Evolutionary conservation across 1,139 yeast genomes (phyloP).

Genomic region (Schwanniomyces etchellsii): DNA sequence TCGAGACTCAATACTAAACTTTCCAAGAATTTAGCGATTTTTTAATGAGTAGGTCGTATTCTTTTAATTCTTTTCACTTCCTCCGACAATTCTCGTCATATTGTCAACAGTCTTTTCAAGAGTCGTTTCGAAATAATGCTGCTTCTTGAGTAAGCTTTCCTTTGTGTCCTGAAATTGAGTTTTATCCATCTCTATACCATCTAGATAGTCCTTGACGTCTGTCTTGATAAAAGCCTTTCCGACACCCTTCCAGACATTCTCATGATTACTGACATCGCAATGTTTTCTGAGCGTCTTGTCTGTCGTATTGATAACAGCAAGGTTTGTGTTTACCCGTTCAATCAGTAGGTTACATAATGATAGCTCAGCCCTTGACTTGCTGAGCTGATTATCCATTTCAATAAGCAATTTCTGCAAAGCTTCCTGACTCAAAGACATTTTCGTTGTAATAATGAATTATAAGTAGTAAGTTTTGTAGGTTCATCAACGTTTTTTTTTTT

Average conservation of each 20-base stretch:
- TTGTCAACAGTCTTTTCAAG: slow-evolving; percentile 67
- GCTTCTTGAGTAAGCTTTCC: slow-evolving; percentile 60
- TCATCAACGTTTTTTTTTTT: too few species aligned
- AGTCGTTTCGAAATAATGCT: slow-evolving; percentile 69
- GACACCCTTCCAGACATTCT: slow-evolving; percentile 75
- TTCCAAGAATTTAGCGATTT: too few species aligned
- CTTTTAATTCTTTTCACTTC: slow-evolving; percentile 2
- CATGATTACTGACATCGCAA: slow-evolving; percentile 28
- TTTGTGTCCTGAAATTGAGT: slow-evolving; percentile 52
- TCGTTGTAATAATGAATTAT: too few species aligned
- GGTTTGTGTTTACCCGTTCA: slow-evolving; percentile 50
- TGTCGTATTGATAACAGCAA: slow-evolving; percentile 53
- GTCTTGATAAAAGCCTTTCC: slow-evolving; percentile 66
- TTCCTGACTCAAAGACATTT: slow-evolving; percentile 39
- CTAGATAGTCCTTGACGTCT: slow-evolving; percentile 41
- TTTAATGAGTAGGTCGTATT: too few species aligned
- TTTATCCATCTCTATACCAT: slow-evolving; percentile 47
- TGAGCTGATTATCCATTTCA: slow-evolving; percentile 63
- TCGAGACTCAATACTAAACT: too few species aligned
- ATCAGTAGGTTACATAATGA: slow-evolving; percentile 58
- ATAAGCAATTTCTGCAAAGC: slow-evolving; percentile 47
- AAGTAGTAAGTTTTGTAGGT: too few species aligned
- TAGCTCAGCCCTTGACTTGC: slow-evolving; percentile 58
- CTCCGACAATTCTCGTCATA: slow-evolving; percentile 47
- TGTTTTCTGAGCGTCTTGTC: slow-evolving; percentile 42